Percentiles rank a stretch among this genome's conserved stretches.
phyloP scores from a whole-genome alignment of 2,329 filamentous ascomycete genomes.

The Trichoderma endophyticum region DNA sequence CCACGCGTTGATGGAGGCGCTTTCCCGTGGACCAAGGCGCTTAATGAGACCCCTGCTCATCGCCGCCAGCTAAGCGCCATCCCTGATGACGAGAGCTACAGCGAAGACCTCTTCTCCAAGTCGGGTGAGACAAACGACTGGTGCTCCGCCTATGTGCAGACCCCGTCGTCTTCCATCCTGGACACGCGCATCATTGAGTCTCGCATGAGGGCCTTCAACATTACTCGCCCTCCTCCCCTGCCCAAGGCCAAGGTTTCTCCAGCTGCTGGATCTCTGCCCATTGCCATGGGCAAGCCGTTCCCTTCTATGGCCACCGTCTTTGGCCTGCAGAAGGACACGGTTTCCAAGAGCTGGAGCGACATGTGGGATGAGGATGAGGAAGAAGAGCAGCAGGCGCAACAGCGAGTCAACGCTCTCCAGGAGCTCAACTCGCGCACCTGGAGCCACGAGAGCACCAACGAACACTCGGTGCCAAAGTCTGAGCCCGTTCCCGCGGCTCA shows the following conservation, averaged over 20 bases:
- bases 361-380: constrained; percentile 92
- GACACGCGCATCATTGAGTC: constrained; percentile 77
- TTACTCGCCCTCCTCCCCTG: constrained; percentile 43
- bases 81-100: constrained; percentile 73
- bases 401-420: constrained; percentile 48
- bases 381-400: constrained; percentile 62
- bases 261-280: constrained; percentile 69
- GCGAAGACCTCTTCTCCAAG: constrained; percentile 80
- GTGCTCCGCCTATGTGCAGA: constrained; percentile 73
- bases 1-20: constrained; percentile 76
- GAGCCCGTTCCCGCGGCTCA: constrained; percentile 26
- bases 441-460: constrained; percentile 70
- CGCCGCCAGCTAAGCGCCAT: constrained; percentile 81
- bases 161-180: constrained; percentile 78
- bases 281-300: constrained; percentile 73
- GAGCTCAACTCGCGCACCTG: constrained; percentile 71
- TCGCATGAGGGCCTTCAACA: constrained; percentile 73
- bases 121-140: constrained; percentile 72
- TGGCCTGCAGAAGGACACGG: constrained; percentile 69
- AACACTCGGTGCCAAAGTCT: constrained; percentile 24
- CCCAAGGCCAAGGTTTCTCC: constrained; percentile 47
- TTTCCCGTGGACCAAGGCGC: constrained; percentile 92
- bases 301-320: constrained; percentile 76
- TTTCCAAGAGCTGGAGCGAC: constrained; percentile 99
- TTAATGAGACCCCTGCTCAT: constrained; percentile 67